phyloP scores from a whole-genome alignment of 2,329 filamentous ascomycete genomes.

The Xylaria sp. region DNA sequence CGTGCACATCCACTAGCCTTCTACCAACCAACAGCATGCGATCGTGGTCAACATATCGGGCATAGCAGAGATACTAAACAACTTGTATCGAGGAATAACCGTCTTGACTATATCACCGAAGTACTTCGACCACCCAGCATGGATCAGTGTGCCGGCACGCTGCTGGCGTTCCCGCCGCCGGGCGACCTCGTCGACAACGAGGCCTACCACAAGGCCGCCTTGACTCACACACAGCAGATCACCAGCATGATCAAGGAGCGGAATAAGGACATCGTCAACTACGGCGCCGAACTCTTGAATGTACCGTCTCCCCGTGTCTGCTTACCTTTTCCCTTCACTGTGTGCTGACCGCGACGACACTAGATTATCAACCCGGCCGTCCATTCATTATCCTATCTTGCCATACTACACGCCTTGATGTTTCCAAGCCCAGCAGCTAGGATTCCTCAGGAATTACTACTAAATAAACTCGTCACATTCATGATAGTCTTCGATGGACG shows the following conservation, averaged over 20 bases:
- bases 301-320: constrained; percentile 45
- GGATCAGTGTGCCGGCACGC: constrained; percentile 53
- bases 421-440: constrained; percentile 49
- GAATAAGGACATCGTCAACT: constrained; percentile 48
- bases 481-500: constrained; percentile 61
- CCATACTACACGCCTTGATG: constrained; percentile 58
- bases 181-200: constrained; percentile 46
- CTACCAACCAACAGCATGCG: neutral
- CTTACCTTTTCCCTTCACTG: neutral
- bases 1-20: neutral
- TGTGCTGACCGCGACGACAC: constrained; percentile 17
- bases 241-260: constrained; percentile 53
- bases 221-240: constrained; percentile 54
- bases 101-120: neutral
- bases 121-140: constrained; percentile 45
- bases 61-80: neutral
- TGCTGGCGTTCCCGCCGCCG: constrained; percentile 58
- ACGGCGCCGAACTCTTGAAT: constrained; percentile 56
- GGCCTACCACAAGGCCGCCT: constrained; percentile 56
- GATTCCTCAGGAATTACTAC: constrained; percentile 47
- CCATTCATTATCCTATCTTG: constrained; percentile 65
- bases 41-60: neutral
- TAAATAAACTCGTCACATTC: constrained; percentile 59
- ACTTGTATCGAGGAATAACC: neutral
- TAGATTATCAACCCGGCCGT: constrained; percentile 60